These are phyloP conservation scores for Curvularia eragrostidis DNA, from an alignment of 2,329 filamentous ascomycete species.

Conservation along the genomic window DNA sequence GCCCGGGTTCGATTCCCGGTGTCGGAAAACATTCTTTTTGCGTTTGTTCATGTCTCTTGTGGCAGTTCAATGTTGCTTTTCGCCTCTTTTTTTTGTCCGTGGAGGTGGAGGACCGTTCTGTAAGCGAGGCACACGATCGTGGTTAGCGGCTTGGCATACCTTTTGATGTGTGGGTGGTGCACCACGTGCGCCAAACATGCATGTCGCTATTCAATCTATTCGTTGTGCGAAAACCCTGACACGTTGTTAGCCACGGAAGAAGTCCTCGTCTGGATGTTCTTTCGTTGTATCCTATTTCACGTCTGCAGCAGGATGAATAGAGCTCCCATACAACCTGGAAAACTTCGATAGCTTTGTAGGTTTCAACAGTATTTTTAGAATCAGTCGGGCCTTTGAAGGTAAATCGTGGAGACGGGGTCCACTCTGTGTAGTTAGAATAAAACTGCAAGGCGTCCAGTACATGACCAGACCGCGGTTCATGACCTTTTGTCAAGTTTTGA, in stretches of 20 bases:
- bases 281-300: too few species aligned
- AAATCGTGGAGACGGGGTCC: not conserved
- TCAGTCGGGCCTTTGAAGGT: too few species aligned
- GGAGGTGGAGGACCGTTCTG: not conserved
- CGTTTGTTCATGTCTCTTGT: not conserved
- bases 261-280: not conserved
- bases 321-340: too few species aligned
- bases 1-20: slow-evolving; percentile 22
- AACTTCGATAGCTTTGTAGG: too few species aligned
- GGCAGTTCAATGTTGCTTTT: not conserved
- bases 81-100: not conserved
- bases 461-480: not conserved
- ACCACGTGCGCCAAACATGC: not conserved
- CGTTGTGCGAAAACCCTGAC: not conserved
- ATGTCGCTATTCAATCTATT: not conserved
- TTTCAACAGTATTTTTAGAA: not conserved
- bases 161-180: not conserved
- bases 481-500: not conserved
- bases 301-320: too few species aligned
- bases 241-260: not conserved
- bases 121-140: too few species aligned
- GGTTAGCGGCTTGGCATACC: not conserved
- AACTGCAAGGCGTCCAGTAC: not conserved
- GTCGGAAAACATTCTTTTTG: slow-evolving; percentile 13
- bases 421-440: not conserved